These are phyloP conservation scores for Corinectria fuckeliana DNA, from an alignment of 2,329 filamentous ascomycete species.

Conservation along the genomic window DNA sequence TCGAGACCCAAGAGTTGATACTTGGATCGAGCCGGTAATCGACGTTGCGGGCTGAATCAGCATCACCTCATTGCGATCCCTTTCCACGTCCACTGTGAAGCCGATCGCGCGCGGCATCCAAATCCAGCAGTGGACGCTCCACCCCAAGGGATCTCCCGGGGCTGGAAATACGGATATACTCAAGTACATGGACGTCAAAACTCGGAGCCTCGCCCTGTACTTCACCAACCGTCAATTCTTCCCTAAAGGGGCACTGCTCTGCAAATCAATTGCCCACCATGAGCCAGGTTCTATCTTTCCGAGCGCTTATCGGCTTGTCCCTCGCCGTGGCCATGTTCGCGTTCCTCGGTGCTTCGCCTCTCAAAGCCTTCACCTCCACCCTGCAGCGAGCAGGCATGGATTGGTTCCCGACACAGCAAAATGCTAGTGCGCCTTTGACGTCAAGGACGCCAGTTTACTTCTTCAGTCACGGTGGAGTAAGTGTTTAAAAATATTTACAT, in stretches of 20 bases:
- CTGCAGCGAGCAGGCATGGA: constrained; percentile 31
- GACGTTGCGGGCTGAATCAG: constrained; percentile 28
- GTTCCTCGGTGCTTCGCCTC: constrained; percentile 31
- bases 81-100: neutral
- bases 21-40: too few relatives aligned
- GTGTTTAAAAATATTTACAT: constrained; percentile 18
- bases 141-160: neutral
- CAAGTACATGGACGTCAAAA: constrained; percentile 20
- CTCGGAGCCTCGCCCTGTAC: neutral
- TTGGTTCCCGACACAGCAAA: constrained; percentile 24
- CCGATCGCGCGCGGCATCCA: constrained; percentile 15
- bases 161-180: constrained; percentile 37
- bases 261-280: constrained; percentile 20
- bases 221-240: neutral
- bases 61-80: constrained; percentile 17
- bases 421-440: constrained; percentile 1
- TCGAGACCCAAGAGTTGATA: neutral
- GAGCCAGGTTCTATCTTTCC: constrained; percentile 29
- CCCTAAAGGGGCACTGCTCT: neutral
- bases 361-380: constrained; percentile 29
- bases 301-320: constrained; percentile 30
- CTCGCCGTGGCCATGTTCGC: constrained; percentile 32
- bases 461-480: constrained; percentile 58
- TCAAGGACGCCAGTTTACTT: constrained; percentile 53
- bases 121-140: constrained; percentile 23